phyloP scores from a whole-genome alignment of 2,329 filamentous ascomycete species.

The Fusarium tjaetaba region DNA sequence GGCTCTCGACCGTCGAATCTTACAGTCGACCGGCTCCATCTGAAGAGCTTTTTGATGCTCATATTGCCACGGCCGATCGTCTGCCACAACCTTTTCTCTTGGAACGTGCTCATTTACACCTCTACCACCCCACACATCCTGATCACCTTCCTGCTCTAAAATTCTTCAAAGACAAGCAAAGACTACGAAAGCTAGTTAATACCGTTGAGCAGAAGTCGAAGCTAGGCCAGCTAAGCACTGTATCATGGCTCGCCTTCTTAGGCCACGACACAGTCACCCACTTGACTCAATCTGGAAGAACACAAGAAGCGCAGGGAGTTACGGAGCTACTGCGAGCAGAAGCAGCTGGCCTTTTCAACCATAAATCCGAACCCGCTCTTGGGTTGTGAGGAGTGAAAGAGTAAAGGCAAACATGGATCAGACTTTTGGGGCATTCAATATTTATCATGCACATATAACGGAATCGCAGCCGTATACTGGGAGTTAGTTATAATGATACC shows the following conservation, averaged over 20 bases:
- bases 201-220: conserved; percentile 41
- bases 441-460: conserved; percentile 13
- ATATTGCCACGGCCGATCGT: conserved; percentile 58
- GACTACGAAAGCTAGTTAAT: conserved; percentile 44
- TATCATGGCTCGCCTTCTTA: conserved; percentile 53
- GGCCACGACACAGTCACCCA: conserved; percentile 60
- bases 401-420: neutral
- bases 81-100: conserved; percentile 52
- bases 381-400: neutral
- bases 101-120: conserved; percentile 63
- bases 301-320: conserved; percentile 54
- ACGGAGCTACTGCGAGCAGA: conserved; percentile 51
- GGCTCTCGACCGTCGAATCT: conserved; percentile 62
- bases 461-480: conserved; percentile 11
- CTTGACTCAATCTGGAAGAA: conserved; percentile 53
- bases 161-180: conserved; percentile 53
- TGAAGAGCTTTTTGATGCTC: conserved; percentile 61
- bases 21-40: conserved; percentile 58
- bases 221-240: conserved; percentile 43
- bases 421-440: neutral
- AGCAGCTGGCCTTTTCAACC: conserved; percentile 45
- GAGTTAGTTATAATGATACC: conserved; percentile 28
- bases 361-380: conserved; percentile 39
- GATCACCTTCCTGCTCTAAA: conserved; percentile 58
- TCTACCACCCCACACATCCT: conserved; percentile 64